Evolutionary conservation across 2,329 filamentous ascomycete genomes (phyloP).

Genomic region (Emmonsiellopsis sp.): DNA sequence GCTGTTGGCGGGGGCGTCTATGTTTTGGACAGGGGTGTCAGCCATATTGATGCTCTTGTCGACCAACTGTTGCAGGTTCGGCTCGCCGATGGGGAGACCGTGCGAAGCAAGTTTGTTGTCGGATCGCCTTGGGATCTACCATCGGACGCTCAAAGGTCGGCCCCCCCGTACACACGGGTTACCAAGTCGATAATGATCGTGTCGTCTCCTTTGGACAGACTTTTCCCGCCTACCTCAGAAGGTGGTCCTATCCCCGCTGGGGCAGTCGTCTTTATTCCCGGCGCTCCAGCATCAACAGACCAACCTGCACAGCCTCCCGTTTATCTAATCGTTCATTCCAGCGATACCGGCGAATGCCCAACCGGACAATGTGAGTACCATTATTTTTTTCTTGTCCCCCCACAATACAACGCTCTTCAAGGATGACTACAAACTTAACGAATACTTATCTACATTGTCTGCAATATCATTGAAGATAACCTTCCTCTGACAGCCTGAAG

Average conservation of each 20-base stretch:
- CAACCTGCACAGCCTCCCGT: conserved; percentile 37
- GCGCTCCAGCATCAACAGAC: conserved; percentile 21
- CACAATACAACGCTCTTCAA: conserved; percentile 36
- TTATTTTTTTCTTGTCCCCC: conserved; percentile 10
- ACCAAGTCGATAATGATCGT: conserved; percentile 61
- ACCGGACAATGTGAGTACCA: conserved; percentile 72
- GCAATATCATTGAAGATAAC: conserved; percentile 80
- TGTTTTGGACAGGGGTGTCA: conserved; percentile 66
- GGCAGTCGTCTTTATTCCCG: conserved; percentile 37
- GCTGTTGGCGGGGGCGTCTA: conserved; percentile 89
- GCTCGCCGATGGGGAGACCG: conserved; percentile 28
- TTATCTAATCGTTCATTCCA: conserved; percentile 65
- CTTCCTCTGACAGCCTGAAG: conserved; percentile 83
- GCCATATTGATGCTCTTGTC: conserved; percentile 19
- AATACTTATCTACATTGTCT: conserved; percentile 99
- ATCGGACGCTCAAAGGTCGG: conserved; percentile 7
- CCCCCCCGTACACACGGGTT: conserved; percentile 28
- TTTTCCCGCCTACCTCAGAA: conserved; percentile 67
- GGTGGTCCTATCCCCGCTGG: conserved; percentile 68
- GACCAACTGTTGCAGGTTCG: conserved; percentile 19
- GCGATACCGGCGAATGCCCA: conserved; percentile 88
- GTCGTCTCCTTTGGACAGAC: conserved; percentile 50
- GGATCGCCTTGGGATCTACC: conserved; percentile 31
- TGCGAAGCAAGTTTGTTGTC: conserved; percentile 29
- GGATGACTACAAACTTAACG: conserved; percentile 69